Conservation (phyloP, 306 rosid species). For the Lablab purpureus region DNA sequence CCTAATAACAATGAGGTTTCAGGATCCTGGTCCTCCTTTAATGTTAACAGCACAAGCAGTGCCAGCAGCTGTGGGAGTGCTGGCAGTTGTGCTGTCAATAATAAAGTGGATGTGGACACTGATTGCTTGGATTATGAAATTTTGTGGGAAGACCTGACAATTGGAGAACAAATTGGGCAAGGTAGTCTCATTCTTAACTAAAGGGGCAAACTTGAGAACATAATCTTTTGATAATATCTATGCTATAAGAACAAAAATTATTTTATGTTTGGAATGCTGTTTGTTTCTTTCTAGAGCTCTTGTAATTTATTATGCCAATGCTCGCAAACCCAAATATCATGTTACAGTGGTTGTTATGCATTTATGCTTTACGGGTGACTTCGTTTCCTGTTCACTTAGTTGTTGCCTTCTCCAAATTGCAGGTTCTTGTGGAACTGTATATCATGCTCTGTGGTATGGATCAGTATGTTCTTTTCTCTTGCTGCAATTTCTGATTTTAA, state of each 20-base stretch:
- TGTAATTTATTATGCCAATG: not conserved
- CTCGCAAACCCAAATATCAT: conserved; percentile 14
- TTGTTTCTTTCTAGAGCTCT: conserved; percentile 24
- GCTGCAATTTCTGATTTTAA: conserved; percentile 48
- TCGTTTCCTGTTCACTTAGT: not conserved
- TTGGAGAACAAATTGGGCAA: conserved; percentile 97
- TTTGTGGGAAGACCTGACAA: conserved; percentile 93
- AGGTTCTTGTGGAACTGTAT: conserved; percentile 99
- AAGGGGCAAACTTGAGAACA: conserved; percentile 35
- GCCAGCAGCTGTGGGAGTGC: conserved; percentile 97
- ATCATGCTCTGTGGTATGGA: conserved; percentile 99
- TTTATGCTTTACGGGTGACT: conserved; percentile 41
- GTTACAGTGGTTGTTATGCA: conserved; percentile 12
- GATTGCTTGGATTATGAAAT: conserved; percentile 97
- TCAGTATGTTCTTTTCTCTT: conserved; percentile 88
- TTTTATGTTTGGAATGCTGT: not conserved
- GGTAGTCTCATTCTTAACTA: conserved; percentile 59
- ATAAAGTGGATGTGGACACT: conserved; percentile 77
- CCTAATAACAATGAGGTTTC: conserved; percentile 71
- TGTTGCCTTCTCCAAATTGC: conserved; percentile 54
- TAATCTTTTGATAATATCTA: conserved; percentile 27
- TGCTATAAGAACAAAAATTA: not conserved
- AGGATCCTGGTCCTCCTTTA: conserved; percentile 79
- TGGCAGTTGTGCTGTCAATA: conserved; percentile 71
- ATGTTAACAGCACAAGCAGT: conserved; percentile 95